Evolutionary conservation across 352 stramenopile species (phyloP).

Genomic region (Globisporangium canariense): DNA sequence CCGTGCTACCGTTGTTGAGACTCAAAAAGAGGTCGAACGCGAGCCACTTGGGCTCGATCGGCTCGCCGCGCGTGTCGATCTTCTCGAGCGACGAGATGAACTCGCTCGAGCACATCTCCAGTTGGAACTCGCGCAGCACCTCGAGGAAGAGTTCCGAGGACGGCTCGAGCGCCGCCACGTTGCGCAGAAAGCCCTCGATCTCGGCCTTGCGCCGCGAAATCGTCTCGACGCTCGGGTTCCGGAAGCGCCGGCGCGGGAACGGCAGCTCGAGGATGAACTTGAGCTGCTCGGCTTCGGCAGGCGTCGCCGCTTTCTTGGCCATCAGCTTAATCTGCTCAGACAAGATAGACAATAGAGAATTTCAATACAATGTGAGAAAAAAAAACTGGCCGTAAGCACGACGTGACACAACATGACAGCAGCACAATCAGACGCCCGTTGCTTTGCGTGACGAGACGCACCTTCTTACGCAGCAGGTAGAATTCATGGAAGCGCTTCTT

Average conservation of each 20-base stretch:
- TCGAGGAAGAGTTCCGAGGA: constrained; percentile 49
- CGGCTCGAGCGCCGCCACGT: constrained; percentile 61
- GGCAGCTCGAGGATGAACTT: constrained; percentile 71
- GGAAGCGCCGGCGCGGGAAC: constrained; percentile 63
- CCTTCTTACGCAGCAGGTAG: constrained; percentile 63
- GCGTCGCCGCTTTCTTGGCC: constrained; percentile 26
- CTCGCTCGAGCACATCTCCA: constrained; percentile 68
- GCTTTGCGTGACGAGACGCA: constrained; percentile 16
- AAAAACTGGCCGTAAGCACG: neutral
- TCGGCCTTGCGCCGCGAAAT: constrained; percentile 49
- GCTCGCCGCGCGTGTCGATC: constrained; percentile 66
- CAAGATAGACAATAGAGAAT: neutral
- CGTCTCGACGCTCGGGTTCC: constrained; percentile 38
- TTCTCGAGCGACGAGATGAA: constrained; percentile 76
- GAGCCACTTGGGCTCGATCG: constrained; percentile 73
- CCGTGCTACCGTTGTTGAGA: constrained; percentile 56
- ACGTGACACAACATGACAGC: neutral
- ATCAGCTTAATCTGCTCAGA: constrained; percentile 34
- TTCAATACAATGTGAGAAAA: neutral
- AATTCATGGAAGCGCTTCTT: constrained; percentile 82
- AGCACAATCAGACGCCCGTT: neutral
- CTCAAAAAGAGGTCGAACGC: constrained; percentile 69
- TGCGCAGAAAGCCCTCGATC: constrained; percentile 74
- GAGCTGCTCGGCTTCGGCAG: constrained; percentile 57
- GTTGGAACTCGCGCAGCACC: constrained; percentile 63